These are phyloP conservation scores for Gliomastix tumulicola DNA, from an alignment of 2,329 filamentous ascomycete species.

Conservation along the genomic window DNA sequence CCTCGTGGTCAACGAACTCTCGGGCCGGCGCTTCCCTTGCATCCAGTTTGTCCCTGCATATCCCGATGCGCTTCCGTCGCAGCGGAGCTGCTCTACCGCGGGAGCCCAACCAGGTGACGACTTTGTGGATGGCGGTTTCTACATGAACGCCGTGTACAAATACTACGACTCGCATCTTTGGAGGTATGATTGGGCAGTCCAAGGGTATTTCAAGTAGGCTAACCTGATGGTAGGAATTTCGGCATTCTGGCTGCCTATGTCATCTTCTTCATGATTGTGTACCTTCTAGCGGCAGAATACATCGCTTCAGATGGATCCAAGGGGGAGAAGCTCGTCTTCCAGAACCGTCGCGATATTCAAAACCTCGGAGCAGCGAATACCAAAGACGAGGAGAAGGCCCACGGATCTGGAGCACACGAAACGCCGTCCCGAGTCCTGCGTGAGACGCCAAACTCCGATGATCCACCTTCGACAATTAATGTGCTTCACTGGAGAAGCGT, in stretches of 20 bases:
- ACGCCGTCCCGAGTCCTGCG: slow-evolving; percentile 24
- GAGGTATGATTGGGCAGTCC: slow-evolving; percentile 21
- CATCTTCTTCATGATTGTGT: slow-evolving; percentile 50
- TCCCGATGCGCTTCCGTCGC: slow-evolving; percentile 24
- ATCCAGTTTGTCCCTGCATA: slow-evolving; percentile 39
- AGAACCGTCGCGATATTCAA: slow-evolving; percentile 41
- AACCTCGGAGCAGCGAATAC: slow-evolving; percentile 46
- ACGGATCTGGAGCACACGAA: slow-evolving; percentile 47
- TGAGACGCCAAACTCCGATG: slow-evolving; percentile 2
- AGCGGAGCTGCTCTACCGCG: slow-evolving; percentile 46
- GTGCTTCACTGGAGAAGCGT: slow-evolving; percentile 57
- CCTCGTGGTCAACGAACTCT: slow-evolving; percentile 46
- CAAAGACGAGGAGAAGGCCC: slow-evolving; percentile 53
- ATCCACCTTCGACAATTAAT: too few relatives aligned
- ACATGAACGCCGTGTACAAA: slow-evolving; percentile 40
- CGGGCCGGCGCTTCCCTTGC: slow-evolving; percentile 43
- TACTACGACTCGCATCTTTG: slow-evolving; percentile 51
- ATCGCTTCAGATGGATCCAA: slow-evolving; percentile 66
- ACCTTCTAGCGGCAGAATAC: slow-evolving; percentile 58
- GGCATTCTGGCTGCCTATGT: slow-evolving; percentile 62
- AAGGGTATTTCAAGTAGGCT: background rate
- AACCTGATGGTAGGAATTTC: slow-evolving; percentile 48
- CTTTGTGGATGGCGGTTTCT: slow-evolving; percentile 44
- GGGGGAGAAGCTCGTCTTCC: slow-evolving; percentile 70
- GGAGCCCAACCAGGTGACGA: slow-evolving; percentile 41